Evolutionary conservation across 495 filamentous ascomycete genomes (phyloP), one percentile per base, ranked within the genome.

Genomic region (Monascus purpureus): DNA sequence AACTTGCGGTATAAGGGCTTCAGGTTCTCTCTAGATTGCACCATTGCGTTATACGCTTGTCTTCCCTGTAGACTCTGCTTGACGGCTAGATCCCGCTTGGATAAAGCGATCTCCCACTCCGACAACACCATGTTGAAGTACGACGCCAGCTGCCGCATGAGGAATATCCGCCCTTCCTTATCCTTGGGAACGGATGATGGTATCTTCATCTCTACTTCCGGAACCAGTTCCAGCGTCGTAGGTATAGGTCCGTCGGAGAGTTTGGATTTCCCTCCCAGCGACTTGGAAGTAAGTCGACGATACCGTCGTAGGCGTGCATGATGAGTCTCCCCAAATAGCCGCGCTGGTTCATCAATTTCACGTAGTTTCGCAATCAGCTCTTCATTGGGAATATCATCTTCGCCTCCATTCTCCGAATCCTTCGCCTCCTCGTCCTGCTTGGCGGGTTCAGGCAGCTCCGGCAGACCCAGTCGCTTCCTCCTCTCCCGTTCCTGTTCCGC

Each of bases 71-170:
- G 75, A 30, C 78, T 85, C 45, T 81, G 70, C 36, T 75, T 73
- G 24, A 80, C 72, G 5, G 68, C 59, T 1, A 58, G 36, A 23
- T 68, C 49, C 29, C 88, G 80, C 17, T 67, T 65, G 3, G 77
- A 73, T 27, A 97, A 65, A 24, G 86, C 83, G 17, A 55, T 32
- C 41, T 81, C 77, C 92, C 92, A 97, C 54, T 93, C 90, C 19
- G 60, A 65, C 24, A 97, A 63, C 13, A 97, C 73, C 75, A 97
- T 80, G 38, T 77, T 82, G 65, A 97, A 96, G 52, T 93, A 97
- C 9, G 78, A 82, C 4, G 78, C 78, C 34, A 97, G 65, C 57
- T 97, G 90, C 1, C 87, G 70, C 67, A 78, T 86, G 22, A 97
- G 59, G 49, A 74, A 79, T 13, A 63, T 51, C 8, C 71, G 70